Base-by-base conservation (phyloP, 352 stramenopile genomes). In the Blastocystis sp. region DNA sequence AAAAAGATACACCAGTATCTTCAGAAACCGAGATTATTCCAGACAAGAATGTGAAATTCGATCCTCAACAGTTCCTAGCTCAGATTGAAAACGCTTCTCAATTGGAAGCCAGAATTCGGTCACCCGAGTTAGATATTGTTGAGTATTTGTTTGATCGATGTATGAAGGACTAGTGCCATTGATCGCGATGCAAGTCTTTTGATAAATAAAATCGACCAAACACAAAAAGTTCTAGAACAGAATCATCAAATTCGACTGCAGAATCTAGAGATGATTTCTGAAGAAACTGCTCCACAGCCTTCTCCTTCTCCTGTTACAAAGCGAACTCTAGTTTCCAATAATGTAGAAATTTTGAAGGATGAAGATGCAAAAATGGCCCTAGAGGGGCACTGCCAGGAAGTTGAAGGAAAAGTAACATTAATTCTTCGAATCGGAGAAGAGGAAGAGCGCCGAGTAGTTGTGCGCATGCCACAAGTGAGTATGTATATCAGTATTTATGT, bases 381-480 rank as follows among this genome's bases (percentile, higher is more conserved):
- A 27, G 37, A 77, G 2, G 37, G 30, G 3, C n/a, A 77, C 15
- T 44, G 17, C 0, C n/a, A 24, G 33, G 40, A 30, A 56, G 64
- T 77, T n/a, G 30, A 19, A n/a, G 64, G 37, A 56, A 77, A 37
- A 11, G 33, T 77, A n/a, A 77, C 37, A 19, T 22, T 77, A 40
- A 70, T 70, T 70, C 60, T 70, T 22, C 60, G 60, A 40, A 70
- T 35, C 15, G 33, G 60, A 48, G 60, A 70, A 44, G 40, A n/a
- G n/a, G 58, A 70, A 19, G 33, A 70, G 24, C 24, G 33, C 6
- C 15, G 24, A 1, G 60, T 44, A 5, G 60, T 40, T 30, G 40
- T 70, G 33, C 60, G 60, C 13, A 70, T 70, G 33, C 33, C 33
- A 19, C 24, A 5, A 35, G 60, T 70, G 17, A 15, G 13, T 22